A percentile compares a stretch with the other conserved stretches of the same genome.
Conservation (phyloP, 2,329 filamentous ascomycete genomes). For the Pleomassaria siparia region DNA sequence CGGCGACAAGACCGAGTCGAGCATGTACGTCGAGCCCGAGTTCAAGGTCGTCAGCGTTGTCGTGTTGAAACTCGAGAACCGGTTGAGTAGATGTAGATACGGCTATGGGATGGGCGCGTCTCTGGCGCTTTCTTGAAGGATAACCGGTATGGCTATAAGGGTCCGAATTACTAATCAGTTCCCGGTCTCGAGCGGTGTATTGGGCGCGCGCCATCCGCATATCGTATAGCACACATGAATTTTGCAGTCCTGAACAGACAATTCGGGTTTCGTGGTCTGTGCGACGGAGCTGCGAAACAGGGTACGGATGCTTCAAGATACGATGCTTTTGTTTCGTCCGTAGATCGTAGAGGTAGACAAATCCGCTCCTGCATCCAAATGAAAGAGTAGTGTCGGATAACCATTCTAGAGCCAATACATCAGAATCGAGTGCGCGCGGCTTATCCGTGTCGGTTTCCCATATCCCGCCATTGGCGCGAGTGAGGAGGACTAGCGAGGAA, state of each 20-base stretch:
- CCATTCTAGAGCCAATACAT: constrained; percentile 40
- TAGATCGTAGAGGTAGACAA: constrained; percentile 36
- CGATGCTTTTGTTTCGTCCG: constrained; percentile 26
- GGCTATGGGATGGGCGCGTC: not conserved
- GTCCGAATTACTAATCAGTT: constrained; percentile 7
- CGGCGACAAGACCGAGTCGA: constrained; percentile 36
- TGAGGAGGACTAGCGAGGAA: constrained; percentile 25
- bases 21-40: constrained; percentile 33
- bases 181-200: constrained; percentile 15
- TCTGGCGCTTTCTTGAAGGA: constrained; percentile 15
- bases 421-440: constrained; percentile 14
- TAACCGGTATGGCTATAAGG: too few species aligned
- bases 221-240: constrained; percentile 35
- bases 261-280: constrained; percentile 30
- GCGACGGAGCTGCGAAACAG: constrained; percentile 24
- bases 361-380: constrained; percentile 35
- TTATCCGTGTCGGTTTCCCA: constrained; percentile 21
- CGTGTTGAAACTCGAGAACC: constrained; percentile 28
- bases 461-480: constrained; percentile 16
- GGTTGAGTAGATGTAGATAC: constrained; percentile 21
- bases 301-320: constrained; percentile 28
- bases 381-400: constrained; percentile 31
- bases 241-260: constrained; percentile 28
- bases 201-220: constrained; percentile 19
- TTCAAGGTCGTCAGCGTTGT: constrained; percentile 26